Base-by-base conservation (phyloP, 306 rosid species). In the Ammopiptanthus mongolicus region DNA sequence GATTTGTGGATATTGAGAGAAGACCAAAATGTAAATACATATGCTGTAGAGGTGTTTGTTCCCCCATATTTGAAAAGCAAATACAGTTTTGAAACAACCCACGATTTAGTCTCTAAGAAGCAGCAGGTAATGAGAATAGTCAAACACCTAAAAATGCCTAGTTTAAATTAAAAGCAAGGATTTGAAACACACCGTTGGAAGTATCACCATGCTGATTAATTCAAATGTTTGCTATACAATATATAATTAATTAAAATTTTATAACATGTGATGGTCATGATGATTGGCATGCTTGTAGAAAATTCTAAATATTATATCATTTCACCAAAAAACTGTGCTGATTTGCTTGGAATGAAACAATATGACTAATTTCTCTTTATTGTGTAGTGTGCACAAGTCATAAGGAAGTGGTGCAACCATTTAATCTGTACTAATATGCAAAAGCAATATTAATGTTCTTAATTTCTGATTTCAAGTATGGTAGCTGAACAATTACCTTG, bases 401-500 rank as follows among this genome's bases (percentile, higher is more conserved):
- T 10, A 4, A 61, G 21, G 17, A 5, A 5, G 46, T 36, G 12
- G 9, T 74, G 65, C 58, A 34, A 34, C 62, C 8, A 62, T 83
- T 42, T 56, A 69, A 36, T 59, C 55, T n/a, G 68, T 51, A 50
- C 56, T 59, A 41, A 69, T 44, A 63, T 1, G 58, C 15, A 65
- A 50, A 34, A 34, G 12, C 37, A 44, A 63, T 28, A 48, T 25
- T 41, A 11, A 47, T 66, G 28, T 22, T 66, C 47, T 31, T 67
- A 44, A 47, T 63, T 53, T 69, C 51, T 69, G 47, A 73, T 61
- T 57, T 34, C 14, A 69, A 31, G 55, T 57, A 51, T 22, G 69
- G 52, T 6, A 58, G 66, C 31, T 34, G 72, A 78, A 69, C 51
- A 78, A 69, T 65, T 86, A 88, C 90, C 92, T 85, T 81, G 3